Evolutionary conservation across 495 filamentous ascomycete genomes (phyloP), one percentile per base, ranked within the genome.

Genomic region (Penicillium diatomitis): DNA sequence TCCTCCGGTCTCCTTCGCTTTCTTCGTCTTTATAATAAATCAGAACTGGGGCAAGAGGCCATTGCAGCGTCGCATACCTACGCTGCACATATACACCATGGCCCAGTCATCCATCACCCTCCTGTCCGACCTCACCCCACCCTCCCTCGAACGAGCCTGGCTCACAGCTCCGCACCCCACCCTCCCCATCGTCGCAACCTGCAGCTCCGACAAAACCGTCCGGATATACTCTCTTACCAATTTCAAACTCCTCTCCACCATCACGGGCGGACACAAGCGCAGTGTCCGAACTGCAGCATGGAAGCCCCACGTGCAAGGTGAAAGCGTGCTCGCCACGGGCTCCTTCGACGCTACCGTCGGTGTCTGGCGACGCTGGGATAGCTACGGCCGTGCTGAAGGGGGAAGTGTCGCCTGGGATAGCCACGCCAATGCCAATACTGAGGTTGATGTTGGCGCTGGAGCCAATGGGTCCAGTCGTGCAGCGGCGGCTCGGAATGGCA

Each of bases 341-440:
- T 86, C 81, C 56, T 97, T 97, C 65, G 91, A 97, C 61, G 81
- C 86, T 7, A 90, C 84, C 4, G 88, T 90, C 3, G 91, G 88
- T 1, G 78, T 97, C 45, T 97, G 91, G 91, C 73, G 83, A 38
- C 79, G 82, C 56, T 76, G 75, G 56, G 82, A 86, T 59, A 67
- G 60, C 20, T 72, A 69, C 50, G 58, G 55, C 5, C 62, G 51
- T 32, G 58, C 48, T 33, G 53, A 69, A 20, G 65, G 69, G 35
- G 56, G 54, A 0, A 61, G 60, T 31, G 38, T 50, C 34, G 57
- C 43, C 4, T 33, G 32, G 41, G 46, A 29, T 20, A 6, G 10
- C 8, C 5, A 38, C 35, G 35, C 40, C 29, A 30, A 31, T 10
- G 39, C 20, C 39, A 6, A 30, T 31, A n/a, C 4, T 8, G 40